Percentiles rank a stretch among this genome's conserved stretches.
Evolutionary conservation across 495 filamentous ascomycete species (phyloP).

Genomic region (Podospora pseudocomata): DNA sequence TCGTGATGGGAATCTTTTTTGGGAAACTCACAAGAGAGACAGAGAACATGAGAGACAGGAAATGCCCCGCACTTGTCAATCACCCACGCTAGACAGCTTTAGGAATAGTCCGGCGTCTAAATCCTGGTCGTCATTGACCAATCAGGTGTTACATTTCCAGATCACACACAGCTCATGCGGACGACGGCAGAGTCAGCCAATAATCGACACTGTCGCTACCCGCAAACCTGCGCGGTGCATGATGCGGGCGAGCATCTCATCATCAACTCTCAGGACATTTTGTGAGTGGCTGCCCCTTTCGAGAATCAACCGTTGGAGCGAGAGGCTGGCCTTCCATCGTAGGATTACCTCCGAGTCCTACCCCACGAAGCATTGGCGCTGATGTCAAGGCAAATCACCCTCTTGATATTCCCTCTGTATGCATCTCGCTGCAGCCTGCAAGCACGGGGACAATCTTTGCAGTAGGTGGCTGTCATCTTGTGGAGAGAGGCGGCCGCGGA

Average conservation of each 20-base stretch:
- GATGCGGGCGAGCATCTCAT: not conserved
- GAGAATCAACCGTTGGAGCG: not conserved
- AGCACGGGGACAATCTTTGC: conserved; percentile 7
- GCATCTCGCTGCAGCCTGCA: conserved; percentile 1
- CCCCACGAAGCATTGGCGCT: not conserved
- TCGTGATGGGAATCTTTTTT: not conserved
- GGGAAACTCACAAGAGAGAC: not conserved
- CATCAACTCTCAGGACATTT: not conserved
- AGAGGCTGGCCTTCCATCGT: not conserved
- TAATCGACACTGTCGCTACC: conserved; percentile 14
- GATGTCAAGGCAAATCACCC: not conserved
- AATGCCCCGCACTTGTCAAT: conserved; percentile 19
- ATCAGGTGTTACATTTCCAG: conserved; percentile 22
- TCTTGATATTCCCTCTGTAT: not conserved
- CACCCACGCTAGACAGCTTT: conserved; percentile 24
- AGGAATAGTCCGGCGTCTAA: conserved; percentile 44
- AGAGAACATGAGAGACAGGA: not conserved
- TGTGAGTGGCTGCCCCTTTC: not conserved
- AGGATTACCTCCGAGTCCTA: not conserved
- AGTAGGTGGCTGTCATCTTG: conserved; percentile 3
- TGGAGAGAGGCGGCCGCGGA: conserved; percentile 14
- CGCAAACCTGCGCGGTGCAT: conserved; percentile 4
- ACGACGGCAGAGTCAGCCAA: conserved; percentile 22
- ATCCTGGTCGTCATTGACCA: conserved; percentile 35
- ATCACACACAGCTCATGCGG: conserved; percentile 25